Percentiles rank a stretch among this genome's conserved stretches.
Evolutionary conservation across 768 basidiomycete species (phyloP).

Genomic region (Rhodotorula paludigena): DNA sequence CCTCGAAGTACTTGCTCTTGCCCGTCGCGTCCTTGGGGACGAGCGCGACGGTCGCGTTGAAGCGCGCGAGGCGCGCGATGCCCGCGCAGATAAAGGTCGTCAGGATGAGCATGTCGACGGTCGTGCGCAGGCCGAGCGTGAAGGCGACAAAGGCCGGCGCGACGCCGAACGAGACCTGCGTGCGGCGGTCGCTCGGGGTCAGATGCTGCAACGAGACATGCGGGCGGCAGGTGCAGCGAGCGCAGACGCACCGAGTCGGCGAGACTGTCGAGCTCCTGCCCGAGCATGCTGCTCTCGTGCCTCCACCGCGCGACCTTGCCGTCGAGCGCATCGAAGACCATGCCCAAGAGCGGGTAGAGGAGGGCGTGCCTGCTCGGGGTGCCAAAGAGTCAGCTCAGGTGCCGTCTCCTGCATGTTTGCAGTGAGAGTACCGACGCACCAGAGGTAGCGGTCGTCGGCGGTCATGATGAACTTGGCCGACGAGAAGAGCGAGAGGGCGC

Average conservation of each 20-base stretch:
- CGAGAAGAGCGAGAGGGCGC: constrained; percentile 88
- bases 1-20: constrained; percentile 93
- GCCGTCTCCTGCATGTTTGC: too few relatives aligned
- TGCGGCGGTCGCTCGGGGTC: background rate
- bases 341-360: constrained; percentile 78
- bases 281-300: constrained; percentile 88
- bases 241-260: constrained; percentile 75
- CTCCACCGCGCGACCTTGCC: constrained; percentile 98
- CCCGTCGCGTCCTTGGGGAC: constrained; percentile 80
- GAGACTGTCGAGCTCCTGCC: constrained; percentile 93
- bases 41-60: constrained; percentile 95
- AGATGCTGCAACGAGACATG: background rate
- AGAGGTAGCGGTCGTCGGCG: constrained; percentile 70
- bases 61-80: constrained; percentile 90
- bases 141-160: constrained; percentile 88
- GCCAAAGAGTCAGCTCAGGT: background rate
- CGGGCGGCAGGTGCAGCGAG: background rate
- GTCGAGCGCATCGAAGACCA: constrained; percentile 96
- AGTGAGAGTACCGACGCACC: constrained; percentile 46
- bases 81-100: constrained; percentile 92
- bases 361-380: constrained; percentile 59
- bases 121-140: constrained; percentile 80
- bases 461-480: constrained; percentile 81
- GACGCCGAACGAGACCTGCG: constrained; percentile 95
- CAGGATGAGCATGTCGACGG: constrained; percentile 79